Base-by-base conservation (phyloP, 2,329 filamentous ascomycete genomes). In the Albifimbria verrucaria region DNA sequence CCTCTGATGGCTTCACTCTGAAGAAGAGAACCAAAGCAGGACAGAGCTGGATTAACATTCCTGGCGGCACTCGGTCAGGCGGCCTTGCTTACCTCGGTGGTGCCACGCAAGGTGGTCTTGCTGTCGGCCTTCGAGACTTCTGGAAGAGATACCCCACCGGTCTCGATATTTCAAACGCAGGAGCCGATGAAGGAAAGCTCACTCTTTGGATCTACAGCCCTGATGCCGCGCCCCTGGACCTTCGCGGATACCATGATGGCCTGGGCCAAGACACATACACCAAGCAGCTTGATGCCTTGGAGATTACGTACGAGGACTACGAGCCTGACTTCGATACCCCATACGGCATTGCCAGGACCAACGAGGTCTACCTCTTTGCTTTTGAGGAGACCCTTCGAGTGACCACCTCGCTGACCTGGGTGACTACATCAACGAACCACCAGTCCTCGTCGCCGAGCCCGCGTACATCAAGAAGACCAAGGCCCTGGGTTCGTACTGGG, bases 221-320 rank as follows among this genome's bases (percentile, higher is more conserved):
- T 2, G 68, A 71, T 1, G 81, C 80, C 0, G 72, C 74, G 25
- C 81, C 82, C 0, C 67, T 86, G 49, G 83, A 86, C 36, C 65
- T 83, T 4, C 70, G 80, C 0, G 77, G 80, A 0, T 86, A 79
- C 52, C 82, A 86, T 46, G 81, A 86, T 55, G 79, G 80, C 0
- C 64, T 86, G 7, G 80, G 80, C 0, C 62, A 80, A 58, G 74
- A 83, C 43, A 79, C 74, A 0, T 86, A 84, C 53, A 72, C 69
- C 0, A 74, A 85, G 18, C 77, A 87, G 62, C 67, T 85, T 1
- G 82, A 85, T 53, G 83, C 81, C 2, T 72, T 86, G 0, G 75
- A 83, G 23, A 80, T 86, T 21, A 87, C 83, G 0, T 87, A 87
- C 53, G 83, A 87, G 54, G 83, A 86, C 55, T 86, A 75, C 55